Conservation (phyloP, 139 green algal genomes). For the Mesotaenium endlicherianum region DNA sequence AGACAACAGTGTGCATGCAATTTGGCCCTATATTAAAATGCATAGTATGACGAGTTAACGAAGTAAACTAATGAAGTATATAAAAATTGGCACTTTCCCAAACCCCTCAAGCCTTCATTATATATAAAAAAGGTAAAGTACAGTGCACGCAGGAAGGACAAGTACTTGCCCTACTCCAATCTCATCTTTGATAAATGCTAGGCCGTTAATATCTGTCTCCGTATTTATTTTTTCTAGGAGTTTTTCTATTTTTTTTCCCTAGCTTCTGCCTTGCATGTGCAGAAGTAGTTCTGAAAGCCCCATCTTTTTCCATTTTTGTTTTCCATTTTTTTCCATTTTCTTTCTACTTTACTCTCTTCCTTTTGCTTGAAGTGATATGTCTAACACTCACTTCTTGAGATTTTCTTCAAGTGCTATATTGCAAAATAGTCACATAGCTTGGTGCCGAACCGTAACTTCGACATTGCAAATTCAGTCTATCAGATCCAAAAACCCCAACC, state of each 20-base stretch:
- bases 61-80: too few relatives aligned
- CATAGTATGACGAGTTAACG: too few relatives aligned
- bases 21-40: too few relatives aligned
- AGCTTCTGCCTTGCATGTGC: not conserved
- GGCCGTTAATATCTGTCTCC: too few relatives aligned
- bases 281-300: not conserved
- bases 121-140: not conserved
- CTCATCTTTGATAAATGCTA: too few relatives aligned
- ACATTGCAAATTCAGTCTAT: too few relatives aligned
- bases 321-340: not conserved
- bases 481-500: too few relatives aligned
- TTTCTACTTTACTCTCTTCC: constrained; percentile 7
- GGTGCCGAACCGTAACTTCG: too few relatives aligned
- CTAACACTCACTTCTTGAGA: not conserved
- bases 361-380: not conserved
- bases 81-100: not conserved
- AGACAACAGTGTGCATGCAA: too few relatives aligned
- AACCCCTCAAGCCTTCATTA: not conserved
- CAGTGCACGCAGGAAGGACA: not conserved
- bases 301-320: not conserved
- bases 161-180: too few relatives aligned
- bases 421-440: too few relatives aligned
- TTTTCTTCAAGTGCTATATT: not conserved
- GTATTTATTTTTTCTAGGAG: too few relatives aligned
- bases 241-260: not conserved